These are phyloP conservation scores for Phytopythium mirpurense DNA, from an alignment of 352 stramenopile genomes.

Conservation along the genomic window DNA sequence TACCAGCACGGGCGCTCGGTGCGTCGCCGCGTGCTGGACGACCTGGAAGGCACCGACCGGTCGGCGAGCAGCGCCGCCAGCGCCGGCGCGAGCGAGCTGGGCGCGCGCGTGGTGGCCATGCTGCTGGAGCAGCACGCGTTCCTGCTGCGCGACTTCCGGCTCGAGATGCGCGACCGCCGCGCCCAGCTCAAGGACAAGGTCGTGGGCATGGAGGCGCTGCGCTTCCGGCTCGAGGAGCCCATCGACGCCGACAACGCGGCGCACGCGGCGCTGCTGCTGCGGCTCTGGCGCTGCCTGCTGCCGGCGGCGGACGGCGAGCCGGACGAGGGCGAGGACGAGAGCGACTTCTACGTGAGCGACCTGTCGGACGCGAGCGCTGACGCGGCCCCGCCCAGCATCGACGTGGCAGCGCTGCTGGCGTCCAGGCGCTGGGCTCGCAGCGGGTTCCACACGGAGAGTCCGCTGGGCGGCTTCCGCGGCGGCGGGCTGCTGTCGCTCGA, in stretches of 20 bases:
- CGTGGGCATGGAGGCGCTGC: constrained; percentile 50
- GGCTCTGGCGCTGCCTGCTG: constrained; percentile 64
- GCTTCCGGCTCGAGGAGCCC: constrained; percentile 65
- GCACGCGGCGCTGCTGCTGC: constrained; percentile 58
- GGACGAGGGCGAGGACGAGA: constrained; percentile 16
- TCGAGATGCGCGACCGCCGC: constrained; percentile 43
- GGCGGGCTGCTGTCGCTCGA: constrained; percentile 70
- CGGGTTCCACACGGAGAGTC: constrained; percentile 79
- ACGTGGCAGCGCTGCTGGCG: constrained; percentile 44
- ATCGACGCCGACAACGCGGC: constrained; percentile 46
- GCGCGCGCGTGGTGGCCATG: constrained; percentile 55
- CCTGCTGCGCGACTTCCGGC: constrained; percentile 56
- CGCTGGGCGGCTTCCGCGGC: constrained; percentile 70
- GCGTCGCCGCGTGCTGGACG: constrained; percentile 47
- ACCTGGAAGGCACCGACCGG: constrained; percentile 40
- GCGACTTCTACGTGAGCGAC: constrained; percentile 14
- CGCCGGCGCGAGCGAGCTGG: constrained; percentile 62
- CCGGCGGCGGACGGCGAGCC: constrained; percentile 17
- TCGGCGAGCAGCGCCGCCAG: constrained; percentile 36
- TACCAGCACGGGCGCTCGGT: constrained; percentile 48
- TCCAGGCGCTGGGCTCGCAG: constrained; percentile 64
- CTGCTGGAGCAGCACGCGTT: constrained; percentile 54
- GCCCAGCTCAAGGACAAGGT: constrained; percentile 60
- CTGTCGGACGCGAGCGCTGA: not conserved
- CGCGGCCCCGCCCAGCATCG: constrained; percentile 9